A percentile compares a stretch with the other conserved stretches of the same genome.
Evolutionary conservation across 2,329 filamentous ascomycete genomes (phyloP).

Genomic region (Penicillium sp.): DNA sequence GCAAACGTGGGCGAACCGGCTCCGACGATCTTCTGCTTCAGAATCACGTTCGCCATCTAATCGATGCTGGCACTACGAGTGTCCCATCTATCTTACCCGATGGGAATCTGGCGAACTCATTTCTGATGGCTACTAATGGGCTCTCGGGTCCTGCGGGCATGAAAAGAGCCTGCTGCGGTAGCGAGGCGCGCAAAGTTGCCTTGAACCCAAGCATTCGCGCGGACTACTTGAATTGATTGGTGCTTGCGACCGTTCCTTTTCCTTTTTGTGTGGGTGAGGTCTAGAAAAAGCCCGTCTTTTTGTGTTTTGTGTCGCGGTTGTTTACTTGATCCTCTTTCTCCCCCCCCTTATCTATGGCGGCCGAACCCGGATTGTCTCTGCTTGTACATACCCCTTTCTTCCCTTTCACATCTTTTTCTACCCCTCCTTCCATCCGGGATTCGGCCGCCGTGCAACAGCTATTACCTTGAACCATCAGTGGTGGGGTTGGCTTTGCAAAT

Average conservation of each 20-base stretch:
- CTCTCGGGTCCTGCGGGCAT: slow-evolving; percentile 41
- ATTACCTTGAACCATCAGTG: neutral
- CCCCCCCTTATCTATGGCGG: slow-evolving; percentile 12
- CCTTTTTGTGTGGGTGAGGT: slow-evolving; percentile 26
- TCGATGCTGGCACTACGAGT: slow-evolving; percentile 31
- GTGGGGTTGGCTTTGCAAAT: slow-evolving; percentile 12
- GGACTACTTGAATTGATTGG: slow-evolving; percentile 31
- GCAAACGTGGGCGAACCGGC: slow-evolving; percentile 46
- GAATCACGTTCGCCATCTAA: slow-evolving; percentile 43
- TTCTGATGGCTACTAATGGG: slow-evolving; percentile 31
- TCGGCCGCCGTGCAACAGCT: slow-evolving; percentile 24
- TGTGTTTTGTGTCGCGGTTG: slow-evolving; percentile 18
- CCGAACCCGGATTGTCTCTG: slow-evolving; percentile 27
- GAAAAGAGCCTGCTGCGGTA: slow-evolving; percentile 48
- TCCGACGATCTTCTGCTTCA: slow-evolving; percentile 45
- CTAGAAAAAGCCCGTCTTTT: slow-evolving; percentile 35
- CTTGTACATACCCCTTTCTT: slow-evolving; percentile 27
- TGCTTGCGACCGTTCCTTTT: slow-evolving; percentile 14
- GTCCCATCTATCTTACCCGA: slow-evolving; percentile 37
- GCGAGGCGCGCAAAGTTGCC: slow-evolving; percentile 42
- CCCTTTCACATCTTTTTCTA: neutral
- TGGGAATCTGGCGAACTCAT: slow-evolving; percentile 35
- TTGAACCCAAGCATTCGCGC: slow-evolving; percentile 38
- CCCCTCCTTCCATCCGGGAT: slow-evolving; percentile 15
- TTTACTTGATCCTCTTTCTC: slow-evolving; percentile 31